Conservation (phyloP, 2,329 filamentous ascomycete species). For the Paracoccidioides brasiliensis region DNA sequence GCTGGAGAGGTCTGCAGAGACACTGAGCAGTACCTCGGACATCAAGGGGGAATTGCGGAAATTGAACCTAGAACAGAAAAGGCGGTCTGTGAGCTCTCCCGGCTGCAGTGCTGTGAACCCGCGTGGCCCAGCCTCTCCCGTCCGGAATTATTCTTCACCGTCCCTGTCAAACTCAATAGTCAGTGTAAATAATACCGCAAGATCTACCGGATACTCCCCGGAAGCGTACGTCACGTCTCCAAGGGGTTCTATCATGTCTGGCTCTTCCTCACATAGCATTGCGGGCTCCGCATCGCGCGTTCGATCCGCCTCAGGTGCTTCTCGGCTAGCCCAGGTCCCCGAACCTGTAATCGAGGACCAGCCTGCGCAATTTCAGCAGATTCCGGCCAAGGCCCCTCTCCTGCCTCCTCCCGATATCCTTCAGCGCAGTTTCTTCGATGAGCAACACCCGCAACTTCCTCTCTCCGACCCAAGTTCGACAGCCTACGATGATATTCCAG, state of each 20-base stretch:
- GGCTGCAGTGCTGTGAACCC: not conserved
- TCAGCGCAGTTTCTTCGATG: not conserved
- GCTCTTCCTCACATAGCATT: slow-evolving; percentile 13
- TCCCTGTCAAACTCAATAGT: slow-evolving; percentile 33
- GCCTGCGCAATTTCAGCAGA: slow-evolving; percentile 13
- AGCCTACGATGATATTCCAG: not conserved
- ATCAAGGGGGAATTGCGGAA: slow-evolving; percentile 34
- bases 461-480: not conserved
- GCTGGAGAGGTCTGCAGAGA: slow-evolving; percentile 36
- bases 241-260: slow-evolving; percentile 30
- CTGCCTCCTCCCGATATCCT: slow-evolving; percentile 11
- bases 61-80: slow-evolving; percentile 34
- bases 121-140: slow-evolving; percentile 8
- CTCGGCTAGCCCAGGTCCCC: slow-evolving; percentile 27
- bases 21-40: slow-evolving; percentile 35
- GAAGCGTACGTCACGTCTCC: slow-evolving; percentile 27
- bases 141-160: slow-evolving; percentile 22
- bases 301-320: slow-evolving; percentile 25
- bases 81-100: slow-evolving; percentile 24
- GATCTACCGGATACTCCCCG: slow-evolving; percentile 31
- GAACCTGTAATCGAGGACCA: slow-evolving; percentile 27
- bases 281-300: slow-evolving; percentile 17
- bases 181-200: slow-evolving; percentile 21
- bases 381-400: slow-evolving; percentile 11
- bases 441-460: not conserved